Evolutionary conservation across 345 rosid genomes (phyloP), one percentile per base, ranked within the genome.

Genomic region (Brassica rapa): DNA sequence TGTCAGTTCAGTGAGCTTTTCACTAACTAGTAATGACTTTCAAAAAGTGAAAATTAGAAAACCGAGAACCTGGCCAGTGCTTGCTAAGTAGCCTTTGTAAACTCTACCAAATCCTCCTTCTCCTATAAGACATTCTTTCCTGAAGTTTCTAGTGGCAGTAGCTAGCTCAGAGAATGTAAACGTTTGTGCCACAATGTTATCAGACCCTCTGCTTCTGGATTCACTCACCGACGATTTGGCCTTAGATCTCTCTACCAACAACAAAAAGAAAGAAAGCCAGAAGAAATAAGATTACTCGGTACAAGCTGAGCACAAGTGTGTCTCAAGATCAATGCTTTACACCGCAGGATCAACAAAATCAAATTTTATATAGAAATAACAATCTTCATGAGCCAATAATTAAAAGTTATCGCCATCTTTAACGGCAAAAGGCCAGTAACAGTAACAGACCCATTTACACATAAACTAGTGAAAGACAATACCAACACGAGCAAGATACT

Each of bases 101-200:
- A 92, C 98, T 79, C 91, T 84, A 39, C 98, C 98, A 35, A 93
- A 91, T 15, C 98, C 98, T 62, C 97, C 98, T 83, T 91, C 98
- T 2, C 98, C 98, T 76, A 93, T 73, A 66, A 89, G 91, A 77
- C 89, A 89, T 79, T 91, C 94, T 62, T 84, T 87, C 72, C 92
- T 84, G 79, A 93, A 93, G 77, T 93, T 89, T 69, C 86, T 89
- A 73, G 98, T 89, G 46, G 97, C 93, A 35, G 83, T 51, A n/a
- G 92, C 97, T 80, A 91, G 77, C 82, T 91, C 95, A 5, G 84
- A 85, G 83, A 93, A 93, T n/a, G 89, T 74, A 74, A 93, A 89
- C 1, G 93, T 88, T 76, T 84, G 89, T 12, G 91, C 93, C 25
- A 89, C 88, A 66, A 88, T 89, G 81, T 83, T 78, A 66, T 83